Conservation (phyloP, 305 asterid genomes). For the Solanum hybrid region DNA sequence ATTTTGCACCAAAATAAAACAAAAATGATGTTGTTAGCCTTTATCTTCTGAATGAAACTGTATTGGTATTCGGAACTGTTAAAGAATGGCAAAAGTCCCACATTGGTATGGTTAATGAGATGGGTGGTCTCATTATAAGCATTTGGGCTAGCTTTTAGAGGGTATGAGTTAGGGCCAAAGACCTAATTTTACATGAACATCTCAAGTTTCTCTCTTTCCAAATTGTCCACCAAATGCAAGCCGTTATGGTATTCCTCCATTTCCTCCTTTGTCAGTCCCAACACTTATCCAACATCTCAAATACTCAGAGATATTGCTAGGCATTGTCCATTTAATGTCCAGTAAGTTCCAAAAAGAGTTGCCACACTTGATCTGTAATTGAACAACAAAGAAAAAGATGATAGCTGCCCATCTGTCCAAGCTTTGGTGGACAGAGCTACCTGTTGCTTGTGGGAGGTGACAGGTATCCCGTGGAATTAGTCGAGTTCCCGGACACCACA, state of each 20-base stretch:
- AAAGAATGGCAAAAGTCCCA: background rate
- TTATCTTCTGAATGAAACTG: background rate
- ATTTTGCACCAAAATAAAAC: background rate
- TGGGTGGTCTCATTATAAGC: background rate
- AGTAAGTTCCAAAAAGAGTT: background rate
- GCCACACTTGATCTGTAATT: background rate
- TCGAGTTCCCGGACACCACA: background rate
- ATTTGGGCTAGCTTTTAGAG: background rate
- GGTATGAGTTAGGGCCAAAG: background rate
- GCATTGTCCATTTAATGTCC: background rate
- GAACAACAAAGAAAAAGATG: background rate
- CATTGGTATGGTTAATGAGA: background rate
- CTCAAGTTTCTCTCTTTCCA: background rate
- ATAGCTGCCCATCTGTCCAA: background rate
- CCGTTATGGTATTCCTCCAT: background rate
- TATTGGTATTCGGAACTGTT: background rate
- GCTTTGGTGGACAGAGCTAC: background rate
- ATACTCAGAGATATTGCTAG: background rate
- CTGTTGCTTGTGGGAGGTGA: background rate
- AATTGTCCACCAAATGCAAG: background rate
- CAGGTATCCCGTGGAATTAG: background rate
- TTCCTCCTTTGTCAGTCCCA: background rate
- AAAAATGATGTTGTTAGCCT: background rate
- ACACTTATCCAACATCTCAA: background rate
- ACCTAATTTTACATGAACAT: background rate